These are phyloP conservation scores for Aegilops speltoides DNA, from an alignment of 176 grass and related monocot species.

Conservation along the genomic window DNA sequence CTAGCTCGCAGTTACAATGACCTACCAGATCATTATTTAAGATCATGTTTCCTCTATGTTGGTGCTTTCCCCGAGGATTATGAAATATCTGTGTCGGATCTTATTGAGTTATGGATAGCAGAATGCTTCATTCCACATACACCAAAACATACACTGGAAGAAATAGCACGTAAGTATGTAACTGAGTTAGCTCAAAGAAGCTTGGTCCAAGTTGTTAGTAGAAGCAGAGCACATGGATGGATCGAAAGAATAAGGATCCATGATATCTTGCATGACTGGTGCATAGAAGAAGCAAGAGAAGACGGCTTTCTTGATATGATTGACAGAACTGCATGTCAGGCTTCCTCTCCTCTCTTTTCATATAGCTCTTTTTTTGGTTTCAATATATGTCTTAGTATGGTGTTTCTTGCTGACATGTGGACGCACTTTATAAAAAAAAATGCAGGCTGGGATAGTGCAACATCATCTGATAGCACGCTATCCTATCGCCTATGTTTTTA, in stretches of 20 bases:
- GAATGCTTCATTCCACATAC: not conserved
- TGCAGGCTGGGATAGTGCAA: not conserved
- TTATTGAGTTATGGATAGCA: not conserved
- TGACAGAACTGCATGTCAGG: not conserved
- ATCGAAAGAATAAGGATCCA: not conserved
- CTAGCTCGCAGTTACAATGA: slow-evolving; percentile 11
- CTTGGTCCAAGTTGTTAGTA: not conserved
- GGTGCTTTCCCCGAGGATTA: slow-evolving; percentile 2
- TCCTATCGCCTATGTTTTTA: no score
- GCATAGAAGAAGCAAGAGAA: slow-evolving; percentile 3
- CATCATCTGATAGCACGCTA: not conserved
- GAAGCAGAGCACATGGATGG: not conserved
- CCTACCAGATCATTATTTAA: slow-evolving; percentile 9
- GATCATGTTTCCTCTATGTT: not conserved
- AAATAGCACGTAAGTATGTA: slow-evolving; percentile 1
- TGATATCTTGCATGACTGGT: slow-evolving; percentile 1
- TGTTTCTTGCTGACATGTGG: not conserved
- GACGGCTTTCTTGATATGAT: slow-evolving; percentile 17
- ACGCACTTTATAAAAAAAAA: not conserved
- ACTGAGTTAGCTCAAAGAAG: slow-evolving; percentile 10
- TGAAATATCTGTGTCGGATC: not conserved
- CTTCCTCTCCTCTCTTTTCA: not conserved
- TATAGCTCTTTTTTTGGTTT: not conserved
- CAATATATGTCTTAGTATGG: not conserved
- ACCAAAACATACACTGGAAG: not conserved